Base-by-base conservation (phyloP, 345 rosid species). In the Sonneratia caseolaris region DNA sequence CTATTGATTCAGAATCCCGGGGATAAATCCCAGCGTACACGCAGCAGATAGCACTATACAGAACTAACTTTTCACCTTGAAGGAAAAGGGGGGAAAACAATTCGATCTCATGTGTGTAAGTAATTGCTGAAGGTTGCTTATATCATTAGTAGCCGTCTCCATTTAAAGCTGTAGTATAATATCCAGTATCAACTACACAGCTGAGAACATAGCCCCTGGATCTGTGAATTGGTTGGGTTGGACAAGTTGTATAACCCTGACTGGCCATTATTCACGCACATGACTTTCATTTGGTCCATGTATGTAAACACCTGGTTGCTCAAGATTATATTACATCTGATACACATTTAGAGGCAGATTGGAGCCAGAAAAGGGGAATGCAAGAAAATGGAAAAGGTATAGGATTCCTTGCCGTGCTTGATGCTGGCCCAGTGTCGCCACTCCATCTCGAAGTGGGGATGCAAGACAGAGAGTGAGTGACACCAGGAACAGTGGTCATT, bases 401-500 rank as follows among this genome's bases (percentile, higher is more conserved):
- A 47, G 76, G 61, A 47, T 55, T 68, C 55, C 71, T 77, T 91
- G 89, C 98, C 84, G 69, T 71, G 91, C 98, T 91, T 71, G 67
- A 81, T 15, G 80, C 82, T 71, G 94, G 88, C 69, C 84, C 83
- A 35, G 85, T 75, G 68, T 78, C 85, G 90, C 98, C 89, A 77
- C 92, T 91, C 97, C 98, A 93, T 74, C 77, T 83, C 3, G 89
- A 87, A 64, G 97, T 93, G 68, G 97, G 98, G 70, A 93, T 82
- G 67, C 98, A 91, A 48, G 98, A 93, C 80, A 93, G 81, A 70
- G 89, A 93, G 77, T 91, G 97, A 74, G 77, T 91, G 97, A 74
- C 98, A 93, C 98, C 98, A 93, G 3, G 97, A 93, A 76, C 98
- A 91, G 73, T 88, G 96, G 53, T 93, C 85, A 77, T 93, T 91